Evolutionary conservation across 2,329 filamentous ascomycete genomes (phyloP), one percentile per base, ranked within the genome.

Genomic region (Aphanocladium album): DNA sequence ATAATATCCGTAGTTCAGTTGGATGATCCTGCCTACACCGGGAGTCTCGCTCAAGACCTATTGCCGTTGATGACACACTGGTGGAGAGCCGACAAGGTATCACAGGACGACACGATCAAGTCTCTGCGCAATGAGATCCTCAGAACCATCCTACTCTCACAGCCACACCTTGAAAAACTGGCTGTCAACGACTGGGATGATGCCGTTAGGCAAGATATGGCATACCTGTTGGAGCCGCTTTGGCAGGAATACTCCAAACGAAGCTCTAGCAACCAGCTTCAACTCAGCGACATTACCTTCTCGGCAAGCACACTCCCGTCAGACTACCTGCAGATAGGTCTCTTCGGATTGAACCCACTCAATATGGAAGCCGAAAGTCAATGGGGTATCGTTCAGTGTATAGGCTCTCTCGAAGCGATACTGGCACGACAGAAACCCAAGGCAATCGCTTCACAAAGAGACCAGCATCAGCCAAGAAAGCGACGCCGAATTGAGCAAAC

Each of bases 101-200:
- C 83, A 16, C 80, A 86, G 66, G 81, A 86, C 64, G 81, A 84
- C 67, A 80, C 84, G 67, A 80, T 85, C 64, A 85, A 82, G 63
- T 80, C 79, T 1, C 73, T 95, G 54, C 86, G 88, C 66, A 89
- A 93, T 64, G 91, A 92, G 71, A 89, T 96, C 71, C 79, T 96
- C 37, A 86, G 86, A 65, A 85, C 85, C 1, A 76, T 96, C 30
- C 85, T 89, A 63, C 77, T 84, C n/a, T 79, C 87, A 35, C 81
- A 85, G 64, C 75, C 88, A 9, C 85, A 88, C 64, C 76, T 90
- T 50, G 80, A 89, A 64, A 76, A 83, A 61, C 69, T 89, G 35
- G 71, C 81, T 27, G 70, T 73, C 45, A 77, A 82, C 56, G 70
- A 74, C 8, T 70, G 73, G 2, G 73, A 76, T 65, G 72, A 68